Evolutionary conservation across 1,284 basidiomycete genomes (phyloP).

Genomic region (Trametes polyzona): DNA sequence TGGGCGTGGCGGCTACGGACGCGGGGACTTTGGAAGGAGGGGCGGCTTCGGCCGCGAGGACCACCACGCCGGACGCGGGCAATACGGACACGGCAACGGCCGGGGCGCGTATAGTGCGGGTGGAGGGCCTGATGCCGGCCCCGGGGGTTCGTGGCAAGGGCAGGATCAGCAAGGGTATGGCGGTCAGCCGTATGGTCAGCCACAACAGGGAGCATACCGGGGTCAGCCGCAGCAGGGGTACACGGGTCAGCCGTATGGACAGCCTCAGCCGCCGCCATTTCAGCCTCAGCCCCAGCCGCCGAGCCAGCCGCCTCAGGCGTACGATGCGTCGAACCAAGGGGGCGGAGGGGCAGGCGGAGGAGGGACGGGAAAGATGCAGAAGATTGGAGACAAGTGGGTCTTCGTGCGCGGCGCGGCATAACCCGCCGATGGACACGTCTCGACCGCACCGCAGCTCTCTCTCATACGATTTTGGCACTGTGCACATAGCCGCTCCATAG

Average conservation of each 20-base stretch:
- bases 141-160: constrained; percentile 22
- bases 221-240: background rate
- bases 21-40: constrained; percentile 14
- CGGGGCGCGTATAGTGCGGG: constrained; percentile 34
- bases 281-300: background rate
- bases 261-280: background rate
- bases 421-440: too few species aligned
- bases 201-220: background rate
- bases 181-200: background rate
- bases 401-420: constrained; percentile 50
- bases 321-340: background rate
- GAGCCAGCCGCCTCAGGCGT: background rate
- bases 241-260: background rate
- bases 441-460: background rate
- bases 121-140: too few species aligned
- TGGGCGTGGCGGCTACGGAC: constrained; percentile 12
- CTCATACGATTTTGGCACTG: constrained; percentile 7
- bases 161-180: constrained; percentile 5
- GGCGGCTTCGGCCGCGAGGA: constrained; percentile 33
- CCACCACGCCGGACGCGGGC: constrained; percentile 26
- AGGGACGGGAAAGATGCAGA: constrained; percentile 63
- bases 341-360: constrained; percentile 21
- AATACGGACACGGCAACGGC: constrained; percentile 40
- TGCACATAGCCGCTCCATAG: constrained; percentile 11
- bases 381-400: constrained; percentile 72